Percentiles rank a stretch among this genome's conserved stretches.
Evolutionary conservation across 75 land plant species (phyloP).

Genomic region (Pseudotsuga menziesii): DNA sequence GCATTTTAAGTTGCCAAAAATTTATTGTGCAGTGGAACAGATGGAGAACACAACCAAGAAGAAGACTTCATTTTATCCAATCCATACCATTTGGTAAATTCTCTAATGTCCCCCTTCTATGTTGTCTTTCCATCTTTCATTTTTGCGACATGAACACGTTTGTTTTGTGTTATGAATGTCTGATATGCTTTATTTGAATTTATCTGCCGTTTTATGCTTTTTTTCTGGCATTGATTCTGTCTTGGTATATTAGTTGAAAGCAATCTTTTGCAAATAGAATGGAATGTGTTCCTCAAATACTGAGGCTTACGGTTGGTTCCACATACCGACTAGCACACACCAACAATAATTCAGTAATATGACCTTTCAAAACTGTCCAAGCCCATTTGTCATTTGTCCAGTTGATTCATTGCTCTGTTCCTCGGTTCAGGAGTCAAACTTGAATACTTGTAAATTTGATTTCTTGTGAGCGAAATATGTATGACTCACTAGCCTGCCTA

Average conservation of each 20-base stretch:
- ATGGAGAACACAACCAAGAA: constrained; percentile 50
- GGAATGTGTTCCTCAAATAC: neutral
- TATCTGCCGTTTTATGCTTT: neutral
- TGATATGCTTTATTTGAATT: neutral
- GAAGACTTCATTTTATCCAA: constrained; percentile 74
- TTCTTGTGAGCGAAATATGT: too few species aligned
- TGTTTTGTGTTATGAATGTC: neutral
- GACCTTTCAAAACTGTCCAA: neutral
- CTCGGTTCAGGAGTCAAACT: too few species aligned
- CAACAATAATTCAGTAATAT: neutral
- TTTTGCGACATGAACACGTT: neutral
- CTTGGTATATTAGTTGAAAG: neutral
- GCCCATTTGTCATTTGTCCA: too few species aligned
- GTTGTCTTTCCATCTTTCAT: neutral
- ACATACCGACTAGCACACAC: neutral
- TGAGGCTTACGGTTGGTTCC: neutral
- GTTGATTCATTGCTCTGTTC: too few species aligned
- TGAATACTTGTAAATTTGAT: too few species aligned
- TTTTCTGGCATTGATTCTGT: neutral
- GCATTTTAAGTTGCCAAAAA: constrained; percentile 1
- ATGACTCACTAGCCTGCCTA: too few species aligned
- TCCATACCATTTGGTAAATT: constrained; percentile 89
- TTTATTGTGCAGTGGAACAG: constrained; percentile 54
- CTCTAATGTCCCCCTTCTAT: constrained; percentile 1
- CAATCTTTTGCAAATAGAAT: neutral